Evolutionary conservation across 148 eudicot genomes (phyloP).

Genomic region (Dianthus caryophyllus): DNA sequence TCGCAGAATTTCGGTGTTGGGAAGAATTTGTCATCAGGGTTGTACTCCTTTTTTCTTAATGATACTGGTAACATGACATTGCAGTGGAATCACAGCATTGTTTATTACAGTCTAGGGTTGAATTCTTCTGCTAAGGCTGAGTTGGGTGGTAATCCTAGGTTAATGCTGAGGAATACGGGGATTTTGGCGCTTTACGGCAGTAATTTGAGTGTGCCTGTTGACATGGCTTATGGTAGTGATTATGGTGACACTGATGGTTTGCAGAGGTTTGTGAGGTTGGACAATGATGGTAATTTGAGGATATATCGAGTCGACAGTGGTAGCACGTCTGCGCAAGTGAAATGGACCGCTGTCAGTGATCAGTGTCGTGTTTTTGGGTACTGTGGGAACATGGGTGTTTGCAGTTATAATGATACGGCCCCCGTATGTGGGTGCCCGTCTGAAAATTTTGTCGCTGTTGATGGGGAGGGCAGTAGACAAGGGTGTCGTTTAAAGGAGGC

Average conservation of each 20-base stretch:
- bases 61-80: constrained; percentile 54
- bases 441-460: constrained; percentile 52
- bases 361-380: constrained; percentile 81
- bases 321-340: constrained; percentile 23
- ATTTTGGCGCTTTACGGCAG: constrained; percentile 42
- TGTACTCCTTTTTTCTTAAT: constrained; percentile 47
- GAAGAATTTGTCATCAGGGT: constrained; percentile 42
- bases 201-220: constrained; percentile 21
- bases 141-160: constrained; percentile 38
- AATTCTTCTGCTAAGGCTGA: constrained; percentile 40
- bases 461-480: constrained; percentile 43
- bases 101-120: constrained; percentile 50
- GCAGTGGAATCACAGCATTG: constrained; percentile 48
- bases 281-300: constrained; percentile 75
- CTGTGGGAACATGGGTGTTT: constrained; percentile 85
- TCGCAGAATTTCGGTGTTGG: constrained; percentile 39
- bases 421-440: constrained; percentile 85
- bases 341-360: constrained; percentile 77
- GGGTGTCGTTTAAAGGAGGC: constrained; percentile 75
- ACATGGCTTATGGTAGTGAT: constrained; percentile 61
- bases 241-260: constrained; percentile 46
- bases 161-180: constrained; percentile 45
- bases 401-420: constrained; percentile 69
- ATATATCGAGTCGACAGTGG: constrained; percentile 50
- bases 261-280: constrained; percentile 55